A percentile compares a stretch with the other conserved stretches of the same genome.
These are phyloP conservation scores for Arachis stenosperma DNA, from an alignment of 306 rosid species.

Conservation along the genomic window DNA sequence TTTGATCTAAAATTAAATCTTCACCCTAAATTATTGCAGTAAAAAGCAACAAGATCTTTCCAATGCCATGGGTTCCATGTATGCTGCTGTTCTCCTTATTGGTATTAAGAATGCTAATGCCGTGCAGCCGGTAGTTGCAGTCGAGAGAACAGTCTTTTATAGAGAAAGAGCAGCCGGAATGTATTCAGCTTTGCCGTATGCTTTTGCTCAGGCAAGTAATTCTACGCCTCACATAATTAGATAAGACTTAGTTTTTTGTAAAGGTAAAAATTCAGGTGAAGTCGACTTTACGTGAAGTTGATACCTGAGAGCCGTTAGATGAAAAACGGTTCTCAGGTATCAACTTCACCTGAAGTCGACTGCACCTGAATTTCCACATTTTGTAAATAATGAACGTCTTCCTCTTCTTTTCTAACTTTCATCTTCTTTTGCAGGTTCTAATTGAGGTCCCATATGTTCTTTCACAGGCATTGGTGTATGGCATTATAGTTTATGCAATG, in stretches of 20 bases:
- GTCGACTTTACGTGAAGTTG: too few species aligned
- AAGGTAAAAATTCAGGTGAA: background rate
- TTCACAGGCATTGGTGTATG: slow-evolving; percentile 52
- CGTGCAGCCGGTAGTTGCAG: slow-evolving; percentile 57
- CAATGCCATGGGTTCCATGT: slow-evolving; percentile 69
- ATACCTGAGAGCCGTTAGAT: too few species aligned
- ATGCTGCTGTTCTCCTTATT: slow-evolving; percentile 58
- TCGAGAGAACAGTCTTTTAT: slow-evolving; percentile 61
- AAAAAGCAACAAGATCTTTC: slow-evolving; percentile 49
- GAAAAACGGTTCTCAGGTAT: too few species aligned
- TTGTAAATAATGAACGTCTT: background rate
- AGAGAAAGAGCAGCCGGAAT: slow-evolving; percentile 69
- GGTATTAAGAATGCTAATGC: slow-evolving; percentile 49
- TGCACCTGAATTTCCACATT: too few species aligned
- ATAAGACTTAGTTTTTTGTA: background rate
- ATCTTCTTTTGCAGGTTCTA: slow-evolving; percentile 48
- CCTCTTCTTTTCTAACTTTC: slow-evolving; percentile 13
- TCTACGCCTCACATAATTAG: background rate
- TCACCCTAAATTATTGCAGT: slow-evolving; percentile 35
- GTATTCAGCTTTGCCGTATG: slow-evolving; percentile 68
- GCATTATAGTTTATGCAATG: slow-evolving; percentile 57
- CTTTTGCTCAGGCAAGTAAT: slow-evolving; percentile 59
- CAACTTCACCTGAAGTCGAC: too few species aligned
- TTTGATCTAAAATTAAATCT: slow-evolving; percentile 23
- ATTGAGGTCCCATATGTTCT: slow-evolving; percentile 65